Evolutionary conservation across 2,329 filamentous ascomycete species (phyloP).

Genomic region (Epichloe uncinata): DNA sequence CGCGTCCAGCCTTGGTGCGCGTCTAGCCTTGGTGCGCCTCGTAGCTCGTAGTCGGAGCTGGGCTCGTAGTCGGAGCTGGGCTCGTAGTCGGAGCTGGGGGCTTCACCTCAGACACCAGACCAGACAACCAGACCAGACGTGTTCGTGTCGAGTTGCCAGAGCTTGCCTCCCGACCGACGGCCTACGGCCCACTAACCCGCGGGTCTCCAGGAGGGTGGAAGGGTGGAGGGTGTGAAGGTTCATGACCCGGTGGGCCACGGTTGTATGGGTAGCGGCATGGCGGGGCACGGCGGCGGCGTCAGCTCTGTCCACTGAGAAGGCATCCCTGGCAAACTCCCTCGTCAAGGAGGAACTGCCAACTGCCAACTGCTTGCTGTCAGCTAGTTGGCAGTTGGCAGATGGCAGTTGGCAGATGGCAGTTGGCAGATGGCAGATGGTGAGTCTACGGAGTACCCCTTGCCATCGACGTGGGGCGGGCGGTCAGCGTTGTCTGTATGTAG

Average conservation of each 20-base stretch:
- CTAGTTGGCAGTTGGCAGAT: too few species aligned
- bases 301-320: constrained; percentile 7
- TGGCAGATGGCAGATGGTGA: neutral
- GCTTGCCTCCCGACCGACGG: constrained; percentile 1
- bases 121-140: neutral
- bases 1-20: neutral
- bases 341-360: constrained; percentile 2
- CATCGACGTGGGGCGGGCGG: constrained; percentile 2
- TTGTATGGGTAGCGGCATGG: neutral
- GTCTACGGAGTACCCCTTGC: constrained; percentile 4
- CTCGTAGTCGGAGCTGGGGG: too few species aligned
- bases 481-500: constrained; percentile 10
- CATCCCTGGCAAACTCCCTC: constrained; percentile 7
- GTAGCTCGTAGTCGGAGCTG: too few species aligned
- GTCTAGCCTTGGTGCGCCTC: neutral
- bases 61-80: too few species aligned
- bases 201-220: neutral
- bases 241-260: neutral
- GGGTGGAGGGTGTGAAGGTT: neutral
- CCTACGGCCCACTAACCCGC: neutral
- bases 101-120: neutral
- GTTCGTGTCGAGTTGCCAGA: neutral
- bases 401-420: neutral
- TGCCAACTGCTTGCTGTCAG: too few species aligned
- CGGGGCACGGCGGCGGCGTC: constrained; percentile 6